phyloP scores from a whole-genome alignment of 1,284 basidiomycete species.

The Moniliella sp. region DNA sequence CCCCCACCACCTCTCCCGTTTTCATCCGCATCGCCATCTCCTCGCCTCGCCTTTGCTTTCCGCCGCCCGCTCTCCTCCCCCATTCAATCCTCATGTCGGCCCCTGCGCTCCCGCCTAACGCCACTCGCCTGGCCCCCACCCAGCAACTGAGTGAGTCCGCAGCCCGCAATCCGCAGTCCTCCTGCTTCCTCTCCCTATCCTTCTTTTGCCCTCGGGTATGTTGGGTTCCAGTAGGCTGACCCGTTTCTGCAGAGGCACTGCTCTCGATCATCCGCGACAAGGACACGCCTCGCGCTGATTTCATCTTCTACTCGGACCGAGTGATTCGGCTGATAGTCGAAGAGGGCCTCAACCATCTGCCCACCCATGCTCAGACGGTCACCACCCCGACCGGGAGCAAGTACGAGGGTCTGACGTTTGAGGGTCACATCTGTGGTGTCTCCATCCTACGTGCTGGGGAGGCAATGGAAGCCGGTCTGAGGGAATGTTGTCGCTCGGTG shows the following conservation, averaged over 20 bases:
- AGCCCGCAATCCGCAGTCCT: conserved; percentile 36
- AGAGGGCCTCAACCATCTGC: conserved; percentile 75
- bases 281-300: conserved; percentile 51
- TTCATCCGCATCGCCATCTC: too few relatives aligned
- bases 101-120: conserved; percentile 46
- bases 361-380: conserved; percentile 34
- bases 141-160: conserved; percentile 60
- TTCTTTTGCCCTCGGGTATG: too few relatives aligned
- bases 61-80: too few relatives aligned
- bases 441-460: conserved; percentile 36
- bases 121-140: conserved; percentile 64
- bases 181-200: neutral
- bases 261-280: conserved; percentile 67
- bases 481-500: conserved; percentile 55
- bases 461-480: conserved; percentile 45
- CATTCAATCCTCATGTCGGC: too few relatives aligned
- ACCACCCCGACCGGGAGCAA: conserved; percentile 44
- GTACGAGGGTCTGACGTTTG: conserved; percentile 36
- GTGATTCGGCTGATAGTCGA: conserved; percentile 45
- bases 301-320: conserved; percentile 72
- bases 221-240: too few relatives aligned
- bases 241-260: conserved; percentile 52
- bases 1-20: too few relatives aligned
- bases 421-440: conserved; percentile 24
- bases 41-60: too few relatives aligned